A percentile compares a stretch with the other conserved stretches of the same genome.
Conservation (phyloP, 1,284 basidiomycete genomes). For the Cutaneotrichosporon cutaneum region DNA sequence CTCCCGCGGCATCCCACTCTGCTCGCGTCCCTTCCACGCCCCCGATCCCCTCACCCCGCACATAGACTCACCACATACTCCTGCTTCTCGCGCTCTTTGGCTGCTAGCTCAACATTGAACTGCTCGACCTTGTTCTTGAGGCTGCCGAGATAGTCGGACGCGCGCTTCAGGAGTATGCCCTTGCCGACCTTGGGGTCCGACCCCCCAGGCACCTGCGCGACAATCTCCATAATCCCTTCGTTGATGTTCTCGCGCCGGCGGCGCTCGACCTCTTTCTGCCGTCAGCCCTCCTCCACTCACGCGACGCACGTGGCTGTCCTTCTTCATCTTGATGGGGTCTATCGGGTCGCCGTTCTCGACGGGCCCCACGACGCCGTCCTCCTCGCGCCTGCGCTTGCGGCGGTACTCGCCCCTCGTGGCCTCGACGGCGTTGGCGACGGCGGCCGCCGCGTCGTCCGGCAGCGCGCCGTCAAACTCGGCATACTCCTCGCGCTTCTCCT, state of each 20-base stretch:
- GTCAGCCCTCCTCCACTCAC: neutral
- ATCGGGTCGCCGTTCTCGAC: slow-evolving; percentile 33
- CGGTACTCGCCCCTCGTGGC: neutral
- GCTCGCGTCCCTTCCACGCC: too few relatives aligned
- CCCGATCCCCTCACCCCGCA: neutral
- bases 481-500: neutral
- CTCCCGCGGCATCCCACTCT: too few relatives aligned
- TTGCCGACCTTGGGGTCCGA: slow-evolving; percentile 42
- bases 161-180: slow-evolving; percentile 37
- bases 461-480: slow-evolving; percentile 1
- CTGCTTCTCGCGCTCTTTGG: slow-evolving; percentile 29
- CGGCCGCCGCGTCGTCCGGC: slow-evolving; percentile 1
- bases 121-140: slow-evolving; percentile 30
- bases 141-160: slow-evolving; percentile 37
- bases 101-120: slow-evolving; percentile 29
- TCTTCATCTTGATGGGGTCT: slow-evolving; percentile 41
- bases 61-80: slow-evolving; percentile 35
- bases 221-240: slow-evolving; percentile 89
- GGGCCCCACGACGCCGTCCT: slow-evolving; percentile 24
- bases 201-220: slow-evolving; percentile 80
- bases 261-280: slow-evolving; percentile 93
- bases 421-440: neutral
- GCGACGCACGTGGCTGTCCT: slow-evolving; percentile 49
- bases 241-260: slow-evolving; percentile 91
- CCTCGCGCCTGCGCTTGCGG: slow-evolving; percentile 25